A percentile compares a stretch with the other conserved stretches of the same genome.
These are phyloP conservation scores for Colletotrichum somersetense DNA, from an alignment of 2,329 filamentous ascomycete species.

Conservation along the genomic window DNA sequence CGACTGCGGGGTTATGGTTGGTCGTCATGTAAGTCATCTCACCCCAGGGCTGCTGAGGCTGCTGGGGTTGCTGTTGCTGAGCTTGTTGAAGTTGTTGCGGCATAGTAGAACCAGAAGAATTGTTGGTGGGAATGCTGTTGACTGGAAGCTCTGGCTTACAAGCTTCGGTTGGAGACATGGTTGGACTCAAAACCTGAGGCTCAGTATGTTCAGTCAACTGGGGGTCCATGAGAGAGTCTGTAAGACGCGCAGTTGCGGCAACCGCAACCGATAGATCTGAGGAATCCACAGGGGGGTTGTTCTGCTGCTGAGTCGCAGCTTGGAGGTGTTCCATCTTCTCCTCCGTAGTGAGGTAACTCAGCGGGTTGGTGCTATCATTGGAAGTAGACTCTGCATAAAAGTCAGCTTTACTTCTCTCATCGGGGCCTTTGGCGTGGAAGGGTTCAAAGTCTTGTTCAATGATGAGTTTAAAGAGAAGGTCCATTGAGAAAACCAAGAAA, in stretches of 20 bases:
- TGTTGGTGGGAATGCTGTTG: background rate
- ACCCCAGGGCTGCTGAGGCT: conserved; percentile 61
- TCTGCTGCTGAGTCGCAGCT: conserved; percentile 54
- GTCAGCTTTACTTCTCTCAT: conserved; percentile 15
- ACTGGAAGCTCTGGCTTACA: conserved; percentile 16
- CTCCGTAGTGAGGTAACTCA: conserved; percentile 57
- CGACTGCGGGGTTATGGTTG: conserved; percentile 40
- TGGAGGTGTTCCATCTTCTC: conserved; percentile 59
- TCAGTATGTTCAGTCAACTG: conserved; percentile 51
- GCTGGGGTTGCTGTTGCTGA: conserved; percentile 19
- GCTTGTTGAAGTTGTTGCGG: conserved; percentile 6
- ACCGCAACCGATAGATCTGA: conserved; percentile 68
- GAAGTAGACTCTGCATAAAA: conserved; percentile 29
- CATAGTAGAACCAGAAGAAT: background rate
- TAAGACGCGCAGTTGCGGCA: conserved; percentile 67
- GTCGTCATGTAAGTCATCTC: conserved; percentile 64
- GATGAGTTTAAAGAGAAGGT: background rate
- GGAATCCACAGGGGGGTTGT: conserved; percentile 56
- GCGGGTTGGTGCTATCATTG: conserved; percentile 40
- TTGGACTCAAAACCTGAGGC: conserved; percentile 24
- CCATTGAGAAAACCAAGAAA: background rate
- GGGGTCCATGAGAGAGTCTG: conserved; percentile 67
- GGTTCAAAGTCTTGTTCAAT: background rate
- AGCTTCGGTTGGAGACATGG: conserved; percentile 27
- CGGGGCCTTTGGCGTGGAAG: background rate